These are phyloP conservation scores for Ottelia alismoides DNA, from an alignment of 106 monocot species.

Conservation along the genomic window DNA sequence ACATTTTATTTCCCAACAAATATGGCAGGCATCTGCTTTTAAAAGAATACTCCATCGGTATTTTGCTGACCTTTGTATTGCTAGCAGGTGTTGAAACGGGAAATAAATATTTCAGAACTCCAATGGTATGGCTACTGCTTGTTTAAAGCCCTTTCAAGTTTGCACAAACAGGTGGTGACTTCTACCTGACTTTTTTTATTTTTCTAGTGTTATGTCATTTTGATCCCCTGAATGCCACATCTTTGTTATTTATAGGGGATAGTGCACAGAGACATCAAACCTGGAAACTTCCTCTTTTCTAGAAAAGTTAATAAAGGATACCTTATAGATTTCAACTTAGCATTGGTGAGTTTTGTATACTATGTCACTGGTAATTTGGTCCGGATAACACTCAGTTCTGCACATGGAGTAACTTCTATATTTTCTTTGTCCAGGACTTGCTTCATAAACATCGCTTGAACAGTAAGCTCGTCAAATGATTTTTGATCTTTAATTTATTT, in stretches of 20 bases:
- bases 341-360: slow-evolving; percentile 52
- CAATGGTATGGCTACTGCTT: slow-evolving; percentile 92
- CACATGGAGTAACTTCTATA: no score
- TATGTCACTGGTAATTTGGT: no score
- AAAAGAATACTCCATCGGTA: no score
- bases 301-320: slow-evolving; percentile 78
- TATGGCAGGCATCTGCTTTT: neutral
- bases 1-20: neutral
- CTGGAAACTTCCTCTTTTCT: slow-evolving; percentile 90
- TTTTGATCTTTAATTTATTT: no score
- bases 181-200: no score
- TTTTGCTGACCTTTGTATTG: no score
- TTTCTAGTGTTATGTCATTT: no score
- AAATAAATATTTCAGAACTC: slow-evolving; percentile 60
- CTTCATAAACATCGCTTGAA: slow-evolving; percentile 50
- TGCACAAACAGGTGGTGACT: slow-evolving; percentile 78
- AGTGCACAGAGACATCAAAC: slow-evolving; percentile 91
- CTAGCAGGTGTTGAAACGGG: slow-evolving; percentile 72
- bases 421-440: slow-evolving; percentile 46
- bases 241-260: slow-evolving; percentile 33
- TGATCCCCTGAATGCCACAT: neutral
- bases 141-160: slow-evolving; percentile 82
- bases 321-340: slow-evolving; percentile 97
- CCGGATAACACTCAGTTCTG: no score
- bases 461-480: slow-evolving; percentile 65